Evolutionary conservation across 208 protist species (phyloP).

Genomic region (Leishmania guyanensis): DNA sequence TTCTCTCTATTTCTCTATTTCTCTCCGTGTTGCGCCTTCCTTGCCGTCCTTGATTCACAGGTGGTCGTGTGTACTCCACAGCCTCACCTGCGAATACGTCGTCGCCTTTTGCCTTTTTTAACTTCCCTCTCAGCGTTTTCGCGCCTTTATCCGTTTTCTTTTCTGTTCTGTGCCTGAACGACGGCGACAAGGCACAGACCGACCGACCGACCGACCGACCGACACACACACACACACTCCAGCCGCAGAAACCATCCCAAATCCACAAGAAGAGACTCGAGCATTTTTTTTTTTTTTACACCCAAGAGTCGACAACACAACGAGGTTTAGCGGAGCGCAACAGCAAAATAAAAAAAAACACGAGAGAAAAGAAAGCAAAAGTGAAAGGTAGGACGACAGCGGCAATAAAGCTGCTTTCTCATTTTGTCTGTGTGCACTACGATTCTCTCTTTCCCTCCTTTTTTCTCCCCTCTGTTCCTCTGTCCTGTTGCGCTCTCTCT

Average conservation of each 20-base stretch:
- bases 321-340: no score
- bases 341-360: background rate
- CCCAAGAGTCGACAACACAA: background rate
- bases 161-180: background rate
- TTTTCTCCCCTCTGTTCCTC: background rate
- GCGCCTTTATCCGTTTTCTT: background rate
- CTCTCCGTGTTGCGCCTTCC: background rate
- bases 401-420: background rate
- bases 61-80: background rate
- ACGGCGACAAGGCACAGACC: background rate
- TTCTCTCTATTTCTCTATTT: background rate
- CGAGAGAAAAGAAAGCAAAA: background rate
- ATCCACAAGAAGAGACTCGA: background rate
- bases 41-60: background rate
- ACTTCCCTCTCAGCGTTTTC: background rate
- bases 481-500: background rate
- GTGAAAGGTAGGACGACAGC: background rate
- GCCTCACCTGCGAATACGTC: no score
- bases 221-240: background rate
- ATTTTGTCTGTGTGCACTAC: background rate
- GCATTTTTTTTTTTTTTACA: background rate
- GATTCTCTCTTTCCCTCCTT: background rate
- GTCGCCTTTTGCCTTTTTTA: no score
- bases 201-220: no score
- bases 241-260: background rate